Percentiles rank a stretch among this genome's conserved stretches.
phyloP scores from a whole-genome alignment of 768 basidiomycete species.

The Leccinum fibrillosum region DNA sequence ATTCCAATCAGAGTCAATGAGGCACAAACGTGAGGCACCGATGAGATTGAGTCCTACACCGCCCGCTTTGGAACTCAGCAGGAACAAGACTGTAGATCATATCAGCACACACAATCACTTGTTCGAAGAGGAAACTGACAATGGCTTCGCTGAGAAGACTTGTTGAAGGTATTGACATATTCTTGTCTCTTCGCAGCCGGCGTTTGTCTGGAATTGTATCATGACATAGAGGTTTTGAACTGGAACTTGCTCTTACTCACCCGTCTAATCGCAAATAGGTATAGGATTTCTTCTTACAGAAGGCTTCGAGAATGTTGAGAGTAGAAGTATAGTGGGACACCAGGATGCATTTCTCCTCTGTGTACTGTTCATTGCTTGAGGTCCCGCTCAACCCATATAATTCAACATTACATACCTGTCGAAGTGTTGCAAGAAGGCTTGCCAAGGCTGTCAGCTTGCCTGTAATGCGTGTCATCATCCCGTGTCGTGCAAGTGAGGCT shows the following conservation, averaged over 20 bases:
- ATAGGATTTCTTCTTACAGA: conserved; percentile 74
- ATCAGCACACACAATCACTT: conserved; percentile 1
- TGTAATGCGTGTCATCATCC: conserved; percentile 28
- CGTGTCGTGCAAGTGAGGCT: neutral
- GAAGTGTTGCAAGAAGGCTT: conserved; percentile 57
- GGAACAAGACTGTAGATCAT: conserved; percentile 65
- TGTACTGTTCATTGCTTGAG: conserved; percentile 42
- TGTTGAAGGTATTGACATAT: conserved; percentile 88
- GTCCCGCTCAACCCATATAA: neutral
- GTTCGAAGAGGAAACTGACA: conserved; percentile 44
- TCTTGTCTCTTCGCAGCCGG: conserved; percentile 76
- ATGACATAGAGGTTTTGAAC: conserved; percentile 1
- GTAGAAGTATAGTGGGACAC: conserved; percentile 98
- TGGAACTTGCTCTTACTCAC: conserved; percentile 32
- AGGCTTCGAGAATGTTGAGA: conserved; percentile 85
- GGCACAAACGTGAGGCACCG: conserved; percentile 83
- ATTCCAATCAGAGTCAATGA: conserved; percentile 94
- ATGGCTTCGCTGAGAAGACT: conserved; percentile 60
- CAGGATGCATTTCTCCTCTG: conserved; percentile 91
- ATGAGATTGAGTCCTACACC: conserved; percentile 93
- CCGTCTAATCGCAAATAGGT: conserved; percentile 87
- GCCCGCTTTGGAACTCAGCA: conserved; percentile 93
- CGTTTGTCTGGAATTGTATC: conserved; percentile 53
- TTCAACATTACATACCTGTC: conserved; percentile 41
- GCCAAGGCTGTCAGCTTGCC: conserved; percentile 74